Evolutionary conservation across 345 rosid species (phyloP), one percentile per base, ranked within the genome.

Genomic region (Moricandia arvensis): DNA sequence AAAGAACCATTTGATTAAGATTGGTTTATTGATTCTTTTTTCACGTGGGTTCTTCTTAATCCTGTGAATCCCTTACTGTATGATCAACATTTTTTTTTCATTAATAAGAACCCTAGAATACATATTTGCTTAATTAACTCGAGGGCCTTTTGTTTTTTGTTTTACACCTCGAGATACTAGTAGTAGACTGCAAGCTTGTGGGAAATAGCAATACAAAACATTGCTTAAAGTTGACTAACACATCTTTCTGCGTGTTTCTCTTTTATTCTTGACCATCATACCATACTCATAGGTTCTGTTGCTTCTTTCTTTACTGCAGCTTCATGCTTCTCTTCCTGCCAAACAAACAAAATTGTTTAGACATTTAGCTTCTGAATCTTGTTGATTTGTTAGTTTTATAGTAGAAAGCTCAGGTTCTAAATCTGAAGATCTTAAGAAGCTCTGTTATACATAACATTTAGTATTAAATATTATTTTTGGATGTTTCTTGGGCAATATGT

Each of bases 291-390:
- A 54, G 59, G 29, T 37, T 31, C 35, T 66, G 47, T 5, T 57
- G 6, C 41, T 63, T 59, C 12, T 59, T 51, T 45, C 60, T 65
- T 84, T 68, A 83, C 59, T 60, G 73, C 55, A 82, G 68, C 85
- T 81, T 83, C 81, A 82, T 47, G 82, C 84, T 85, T 70, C 80
- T 85, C 89, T 82, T 75, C 87, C 94, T 86, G 86, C 68, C 58
- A 70, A 17, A 66, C 1, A 9, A 55, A 69, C n/a, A 55, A 11
- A 10, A 1, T 4, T 57, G 15, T 24, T 54, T 9, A 55, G 30
- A 24, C 8, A 55, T 54, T 55, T 55, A 10, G n/a, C 31, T 55
- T 55, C n/a, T 55, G 24, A 8, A 15, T 24, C 12, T 38, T 11
- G 17, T n/a, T n/a, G n/a, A n/a, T n/a, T n/a, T n/a, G n/a, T n/a